phyloP scores from a whole-genome alignment of 176 grass and related monocot species.

The Aechmea fasciata region DNA sequence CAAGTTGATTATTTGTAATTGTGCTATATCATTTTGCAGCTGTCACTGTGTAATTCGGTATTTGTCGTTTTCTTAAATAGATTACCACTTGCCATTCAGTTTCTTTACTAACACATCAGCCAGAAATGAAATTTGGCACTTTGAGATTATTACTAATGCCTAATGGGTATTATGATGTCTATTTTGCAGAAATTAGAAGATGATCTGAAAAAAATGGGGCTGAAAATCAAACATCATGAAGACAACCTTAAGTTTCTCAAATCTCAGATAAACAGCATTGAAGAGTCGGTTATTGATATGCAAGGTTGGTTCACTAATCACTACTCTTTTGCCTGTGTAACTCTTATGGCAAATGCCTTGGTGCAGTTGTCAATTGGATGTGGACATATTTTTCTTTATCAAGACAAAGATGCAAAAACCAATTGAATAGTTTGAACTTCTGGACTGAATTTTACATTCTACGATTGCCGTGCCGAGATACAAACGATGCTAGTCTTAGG shows the following conservation, averaged over 20 bases:
- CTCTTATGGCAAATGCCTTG: too few relatives aligned
- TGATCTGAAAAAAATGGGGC: conserved; percentile 41
- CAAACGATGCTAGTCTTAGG: not conserved
- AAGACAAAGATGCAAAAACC: not conserved
- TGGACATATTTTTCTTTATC: not conserved
- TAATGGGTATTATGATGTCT: not conserved
- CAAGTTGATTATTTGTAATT: too few relatives aligned
- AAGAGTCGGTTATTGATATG: conserved; percentile 32
- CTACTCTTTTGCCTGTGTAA: too few relatives aligned
- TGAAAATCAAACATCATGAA: conserved; percentile 63
- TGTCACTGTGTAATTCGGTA: too few relatives aligned
- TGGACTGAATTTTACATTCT: not conserved
- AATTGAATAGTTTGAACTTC: not conserved
- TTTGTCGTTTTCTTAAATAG: too few relatives aligned
- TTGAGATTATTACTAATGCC: not conserved
- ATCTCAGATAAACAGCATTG: conserved; percentile 30
- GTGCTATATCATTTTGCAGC: too few relatives aligned
- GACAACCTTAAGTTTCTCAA: conserved; percentile 58
- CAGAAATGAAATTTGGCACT: not conserved
- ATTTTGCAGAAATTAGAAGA: conserved; percentile 56
- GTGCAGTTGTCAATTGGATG: not conserved
- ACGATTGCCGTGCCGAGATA: not conserved
- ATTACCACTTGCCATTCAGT: not conserved
- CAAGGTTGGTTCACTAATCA: conserved; percentile 33
- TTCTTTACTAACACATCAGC: not conserved